Conservation (phyloP, 2,329 filamentous ascomycete genomes). For the Fusarium sp. region DNA sequence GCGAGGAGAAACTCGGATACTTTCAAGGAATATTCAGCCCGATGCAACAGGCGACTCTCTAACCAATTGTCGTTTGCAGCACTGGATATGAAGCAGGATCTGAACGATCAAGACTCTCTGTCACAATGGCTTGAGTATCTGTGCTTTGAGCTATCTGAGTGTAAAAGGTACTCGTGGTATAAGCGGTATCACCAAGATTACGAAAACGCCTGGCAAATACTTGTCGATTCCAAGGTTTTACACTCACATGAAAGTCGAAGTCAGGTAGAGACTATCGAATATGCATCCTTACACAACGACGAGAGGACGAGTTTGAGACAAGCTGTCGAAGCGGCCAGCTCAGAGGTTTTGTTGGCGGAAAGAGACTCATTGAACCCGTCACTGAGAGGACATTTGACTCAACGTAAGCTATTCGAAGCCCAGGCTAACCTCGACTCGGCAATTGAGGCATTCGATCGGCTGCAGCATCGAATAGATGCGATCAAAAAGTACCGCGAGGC, state of each 20-base stretch:
- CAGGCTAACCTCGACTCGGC: slow-evolving; percentile 30
- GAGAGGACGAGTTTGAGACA: slow-evolving; percentile 13
- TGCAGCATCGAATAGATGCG: slow-evolving; percentile 12
- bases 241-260: slow-evolving; percentile 10
- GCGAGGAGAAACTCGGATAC: slow-evolving; percentile 20
- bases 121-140: slow-evolving; percentile 57
- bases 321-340: slow-evolving; percentile 32
- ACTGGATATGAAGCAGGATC: slow-evolving; percentile 41
- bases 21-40: slow-evolving; percentile 18
- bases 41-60: slow-evolving; percentile 17
- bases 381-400: slow-evolving; percentile 11
- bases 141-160: slow-evolving; percentile 42
- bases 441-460: slow-evolving; percentile 28
- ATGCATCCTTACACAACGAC: not conserved
- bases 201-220: slow-evolving; percentile 29
- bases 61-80: slow-evolving; percentile 13
- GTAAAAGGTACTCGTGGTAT: slow-evolving; percentile 32
- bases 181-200: slow-evolving; percentile 23
- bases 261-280: slow-evolving; percentile 17
- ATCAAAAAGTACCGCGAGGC: slow-evolving; percentile 14
- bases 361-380: slow-evolving; percentile 35
- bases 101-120: slow-evolving; percentile 48
- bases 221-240: slow-evolving; percentile 21
- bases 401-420: slow-evolving; percentile 24
- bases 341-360: slow-evolving; percentile 33